These are phyloP conservation scores for Phytophthora pini DNA, from an alignment of 352 stramenopile species.

Conservation along the genomic window DNA sequence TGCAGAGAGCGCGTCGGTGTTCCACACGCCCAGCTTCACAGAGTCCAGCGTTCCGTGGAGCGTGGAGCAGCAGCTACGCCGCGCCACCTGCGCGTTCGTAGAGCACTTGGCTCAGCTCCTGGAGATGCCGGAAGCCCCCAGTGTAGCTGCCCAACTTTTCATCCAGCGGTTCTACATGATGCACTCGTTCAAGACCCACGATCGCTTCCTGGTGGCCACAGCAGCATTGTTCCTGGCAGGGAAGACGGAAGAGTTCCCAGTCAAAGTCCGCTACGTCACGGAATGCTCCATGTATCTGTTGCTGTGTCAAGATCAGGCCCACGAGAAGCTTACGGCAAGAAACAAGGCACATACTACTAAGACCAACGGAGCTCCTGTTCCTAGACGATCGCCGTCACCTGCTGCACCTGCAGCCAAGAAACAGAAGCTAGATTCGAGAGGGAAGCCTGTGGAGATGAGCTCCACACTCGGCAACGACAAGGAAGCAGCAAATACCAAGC, in stretches of 20 bases:
- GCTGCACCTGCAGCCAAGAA: conserved; percentile 23
- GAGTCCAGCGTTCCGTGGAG: conserved; percentile 57
- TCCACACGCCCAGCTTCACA: conserved; percentile 57
- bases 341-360: conserved; percentile 26
- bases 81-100: conserved; percentile 72
- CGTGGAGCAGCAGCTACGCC: conserved; percentile 66
- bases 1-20: conserved; percentile 12
- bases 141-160: conserved; percentile 66
- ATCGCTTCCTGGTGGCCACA: conserved; percentile 81
- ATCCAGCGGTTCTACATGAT: conserved; percentile 83
- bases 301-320: conserved; percentile 47
- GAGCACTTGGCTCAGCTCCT: conserved; percentile 68
- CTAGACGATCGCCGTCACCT: conserved; percentile 24
- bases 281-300: conserved; percentile 78
- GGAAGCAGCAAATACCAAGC: conserved; percentile 60
- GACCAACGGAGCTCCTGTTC: conserved; percentile 6
- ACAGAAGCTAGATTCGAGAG: conserved; percentile 39
- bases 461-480: conserved; percentile 60
- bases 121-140: conserved; percentile 65
- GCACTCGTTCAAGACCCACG: conserved; percentile 79
- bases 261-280: conserved; percentile 81
- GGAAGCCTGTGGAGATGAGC: conserved; percentile 58
- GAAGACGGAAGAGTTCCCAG: conserved; percentile 81
- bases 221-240: conserved; percentile 77
- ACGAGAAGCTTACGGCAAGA: conserved; percentile 34